Conservation (phyloP, 768 basidiomycete species). For the Panaeolus papilionaceus region DNA sequence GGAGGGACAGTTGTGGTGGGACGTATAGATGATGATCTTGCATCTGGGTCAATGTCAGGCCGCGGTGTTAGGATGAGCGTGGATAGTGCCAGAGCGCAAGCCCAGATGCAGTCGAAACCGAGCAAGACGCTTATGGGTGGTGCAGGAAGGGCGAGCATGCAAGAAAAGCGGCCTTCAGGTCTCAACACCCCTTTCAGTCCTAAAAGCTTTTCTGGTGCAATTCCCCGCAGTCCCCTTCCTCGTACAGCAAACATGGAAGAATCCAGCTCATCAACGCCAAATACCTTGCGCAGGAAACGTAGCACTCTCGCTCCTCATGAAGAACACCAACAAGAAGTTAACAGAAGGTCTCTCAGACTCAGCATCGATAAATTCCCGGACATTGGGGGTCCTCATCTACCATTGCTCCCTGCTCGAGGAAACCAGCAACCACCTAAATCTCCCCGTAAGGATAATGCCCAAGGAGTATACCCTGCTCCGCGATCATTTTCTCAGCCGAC, state of each 20-base stretch:
- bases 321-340: not conserved
- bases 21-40: not conserved
- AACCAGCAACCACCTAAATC: not conserved
- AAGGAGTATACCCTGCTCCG: not conserved
- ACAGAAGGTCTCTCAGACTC: not conserved
- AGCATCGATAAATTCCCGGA: slow-evolving; percentile 7
- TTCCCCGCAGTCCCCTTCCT: not conserved
- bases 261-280: not conserved
- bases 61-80: slow-evolving; percentile 7
- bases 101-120: not conserved
- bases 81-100: not conserved
- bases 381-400: not conserved
- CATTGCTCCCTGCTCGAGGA: not conserved
- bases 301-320: not conserved
- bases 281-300: not conserved
- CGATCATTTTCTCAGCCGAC: not conserved
- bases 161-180: not conserved
- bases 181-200: not conserved
- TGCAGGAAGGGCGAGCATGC: not conserved
- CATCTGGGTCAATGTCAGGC: not conserved
- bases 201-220: not conserved
- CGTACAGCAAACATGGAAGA: not conserved
- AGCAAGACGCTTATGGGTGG: not conserved
- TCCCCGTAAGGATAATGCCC: not conserved
- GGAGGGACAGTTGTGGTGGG: slow-evolving; percentile 10